Evolutionary conservation across 2,329 filamentous ascomycete species (phyloP), one percentile per base, ranked within the genome.

Genomic region (Calonectria pseudoreteaudii): DNA sequence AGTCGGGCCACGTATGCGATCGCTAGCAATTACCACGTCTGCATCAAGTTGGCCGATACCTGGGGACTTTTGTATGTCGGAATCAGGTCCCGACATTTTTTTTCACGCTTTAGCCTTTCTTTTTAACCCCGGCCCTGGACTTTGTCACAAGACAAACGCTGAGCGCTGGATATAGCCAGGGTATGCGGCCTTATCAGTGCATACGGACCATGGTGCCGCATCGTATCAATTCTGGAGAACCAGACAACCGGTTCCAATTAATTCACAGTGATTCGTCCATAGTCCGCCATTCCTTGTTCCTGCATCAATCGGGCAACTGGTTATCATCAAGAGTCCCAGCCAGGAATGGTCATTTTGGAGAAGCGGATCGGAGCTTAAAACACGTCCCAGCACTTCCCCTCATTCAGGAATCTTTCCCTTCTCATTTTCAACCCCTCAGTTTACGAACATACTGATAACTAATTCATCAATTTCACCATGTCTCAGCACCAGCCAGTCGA

Each of bases 361-460:
- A 62, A 36, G 20, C 26, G 34, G 65, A 53, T 44, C n/a, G 18
- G 18, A 70, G 52, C 13, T 69, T 73, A 66, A 70, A 68, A 68
- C 30, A 52, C 28, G 36, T 56, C 30, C 47, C 44, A 50, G 64
- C n/a, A 50, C 62, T 64, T 74, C 68, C 72, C 74, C 71, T 75
- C 72, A 71, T 38, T 47, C 44, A 18, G 11, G 5, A 23, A 7
- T 30, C 18, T n/a, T 30, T 5, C n/a, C n/a, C 16, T 56, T n/a
- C 23, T 53, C 38, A 44, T 47, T 30, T 38, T 41, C 28, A 34
- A 36, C 38, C 50, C 26, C 44, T 49, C 23, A 18, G 28, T 38
- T 52, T 30, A 44, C 62, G 20, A 36, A 20, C 31, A 28, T 13
- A 31, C 20, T 4, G 16, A 16, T 31, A 28, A 26, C 20, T 34